phyloP scores from a whole-genome alignment of 2,329 filamentous ascomycete genomes.

The Colletotrichum euphorbiae region DNA sequence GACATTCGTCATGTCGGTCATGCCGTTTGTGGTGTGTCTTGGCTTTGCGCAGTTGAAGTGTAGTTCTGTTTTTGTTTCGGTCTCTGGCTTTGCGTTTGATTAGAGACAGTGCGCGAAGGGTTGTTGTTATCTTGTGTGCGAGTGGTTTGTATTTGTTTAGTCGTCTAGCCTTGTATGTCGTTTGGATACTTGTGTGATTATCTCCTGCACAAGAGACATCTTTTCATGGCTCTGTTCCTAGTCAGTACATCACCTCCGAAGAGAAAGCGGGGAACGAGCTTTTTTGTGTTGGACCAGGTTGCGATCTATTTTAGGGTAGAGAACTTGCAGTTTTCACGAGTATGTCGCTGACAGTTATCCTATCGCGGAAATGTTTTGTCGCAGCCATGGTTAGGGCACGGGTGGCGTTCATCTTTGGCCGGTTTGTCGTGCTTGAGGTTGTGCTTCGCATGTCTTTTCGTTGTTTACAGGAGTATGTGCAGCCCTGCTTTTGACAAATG shows the following conservation, averaged over 20 bases:
- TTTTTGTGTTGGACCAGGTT: not conserved
- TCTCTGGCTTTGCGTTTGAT: too few species aligned
- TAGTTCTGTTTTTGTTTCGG: too few species aligned
- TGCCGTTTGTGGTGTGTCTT: not conserved
- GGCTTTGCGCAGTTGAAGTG: not conserved
- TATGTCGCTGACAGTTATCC: conserved; percentile 3
- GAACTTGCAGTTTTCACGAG: not conserved
- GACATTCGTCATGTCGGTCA: not conserved
- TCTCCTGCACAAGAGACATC: too few species aligned
- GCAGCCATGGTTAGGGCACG: conserved; percentile 3
- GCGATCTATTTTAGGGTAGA: not conserved
- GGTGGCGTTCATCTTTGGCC: not conserved
- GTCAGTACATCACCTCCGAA: too few species aligned
- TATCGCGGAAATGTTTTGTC: not conserved
- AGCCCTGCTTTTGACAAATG: not conserved
- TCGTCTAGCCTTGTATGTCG: too few species aligned
- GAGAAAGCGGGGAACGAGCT: not conserved
- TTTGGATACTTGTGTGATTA: too few species aligned
- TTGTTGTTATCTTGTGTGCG: too few species aligned
- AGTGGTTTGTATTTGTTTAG: too few species aligned
- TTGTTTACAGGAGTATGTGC: not conserved
- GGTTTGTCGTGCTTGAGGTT: not conserved
- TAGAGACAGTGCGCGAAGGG: too few species aligned
- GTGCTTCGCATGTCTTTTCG: conserved; percentile 16
- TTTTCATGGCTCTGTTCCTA: too few species aligned